Percentiles rank a stretch among this genome's conserved stretches.
phyloP scores from a whole-genome alignment of 140 eudicot species.

The Erigeron philadelphicus region DNA sequence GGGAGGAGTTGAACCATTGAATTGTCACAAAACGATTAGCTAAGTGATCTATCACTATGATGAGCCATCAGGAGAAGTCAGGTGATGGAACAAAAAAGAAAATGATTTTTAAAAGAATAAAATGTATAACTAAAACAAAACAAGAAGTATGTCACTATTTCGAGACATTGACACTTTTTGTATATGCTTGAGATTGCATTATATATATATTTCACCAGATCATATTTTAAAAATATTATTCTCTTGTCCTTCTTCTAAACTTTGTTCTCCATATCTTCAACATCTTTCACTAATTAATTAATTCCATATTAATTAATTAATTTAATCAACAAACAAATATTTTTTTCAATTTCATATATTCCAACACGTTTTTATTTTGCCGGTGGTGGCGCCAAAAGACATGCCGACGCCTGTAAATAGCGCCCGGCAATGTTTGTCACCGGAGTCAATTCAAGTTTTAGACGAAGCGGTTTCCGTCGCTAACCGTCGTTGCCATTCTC shows the following conservation, averaged over 20 bases:
- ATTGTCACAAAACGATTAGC: too few species aligned
- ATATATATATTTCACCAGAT: constrained; percentile 26
- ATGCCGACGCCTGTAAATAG: constrained; percentile 89
- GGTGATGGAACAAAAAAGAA: not conserved
- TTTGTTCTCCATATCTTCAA: constrained; percentile 10
- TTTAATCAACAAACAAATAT: not conserved
- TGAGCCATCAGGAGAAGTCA: too few species aligned
- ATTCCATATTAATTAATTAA: not conserved
- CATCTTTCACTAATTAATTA: not conserved
- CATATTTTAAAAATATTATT: constrained; percentile 28
- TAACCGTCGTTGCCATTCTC: constrained; percentile 76
- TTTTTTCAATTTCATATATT: not conserved
- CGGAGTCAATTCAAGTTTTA: constrained; percentile 53
- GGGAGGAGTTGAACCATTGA: too few species aligned
- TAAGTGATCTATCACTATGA: too few species aligned
- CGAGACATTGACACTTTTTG: constrained; percentile 32
- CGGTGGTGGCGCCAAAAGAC: constrained; percentile 5
- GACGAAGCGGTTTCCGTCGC: constrained; percentile 88
- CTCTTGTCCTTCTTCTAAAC: constrained; percentile 17
- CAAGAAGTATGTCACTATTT: constrained; percentile 8
- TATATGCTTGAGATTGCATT: constrained; percentile 27
- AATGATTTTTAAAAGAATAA: too few species aligned
- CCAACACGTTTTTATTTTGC: constrained; percentile 11
- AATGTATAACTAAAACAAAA: not conserved
- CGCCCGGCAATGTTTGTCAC: constrained; percentile 76